phyloP scores from a whole-genome alignment of 2,329 filamentous ascomycete genomes.

The Periconia sp. region DNA sequence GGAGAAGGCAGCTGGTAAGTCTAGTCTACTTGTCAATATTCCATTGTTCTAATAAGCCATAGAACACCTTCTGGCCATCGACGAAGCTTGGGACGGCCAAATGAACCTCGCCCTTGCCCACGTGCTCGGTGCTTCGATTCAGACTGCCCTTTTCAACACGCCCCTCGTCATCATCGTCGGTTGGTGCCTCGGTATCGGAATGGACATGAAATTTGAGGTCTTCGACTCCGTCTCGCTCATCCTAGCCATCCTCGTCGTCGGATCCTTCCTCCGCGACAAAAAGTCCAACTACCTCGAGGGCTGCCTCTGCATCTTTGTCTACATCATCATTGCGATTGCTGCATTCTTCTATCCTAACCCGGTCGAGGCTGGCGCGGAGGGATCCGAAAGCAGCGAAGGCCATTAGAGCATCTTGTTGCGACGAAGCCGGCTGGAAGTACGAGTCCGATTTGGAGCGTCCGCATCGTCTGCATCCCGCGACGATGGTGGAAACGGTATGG shows the following conservation, averaged over 20 bases:
- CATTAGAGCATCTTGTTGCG: no score
- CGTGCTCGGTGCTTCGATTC: slow-evolving; percentile 84
- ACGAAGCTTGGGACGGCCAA: slow-evolving; percentile 82
- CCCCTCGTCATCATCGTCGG: slow-evolving; percentile 83
- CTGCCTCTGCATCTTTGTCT: slow-evolving; percentile 74
- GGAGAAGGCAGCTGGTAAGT: slow-evolving; percentile 72
- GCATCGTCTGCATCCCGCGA: no score
- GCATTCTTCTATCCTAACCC: slow-evolving; percentile 68
- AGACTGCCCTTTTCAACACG: slow-evolving; percentile 87
- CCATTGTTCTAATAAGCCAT: slow-evolving; percentile 6
- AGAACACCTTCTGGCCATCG: slow-evolving; percentile 82
- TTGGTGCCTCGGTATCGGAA: slow-evolving; percentile 73
- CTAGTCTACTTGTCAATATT: background rate
- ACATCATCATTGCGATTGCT: slow-evolving; percentile 66
- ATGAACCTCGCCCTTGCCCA: slow-evolving; percentile 88
- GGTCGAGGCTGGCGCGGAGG: slow-evolving; percentile 21
- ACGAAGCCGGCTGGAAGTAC: no score
- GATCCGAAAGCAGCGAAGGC: slow-evolving; percentile 7
- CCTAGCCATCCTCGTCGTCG: slow-evolving; percentile 83
- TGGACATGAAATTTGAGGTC: slow-evolving; percentile 84
- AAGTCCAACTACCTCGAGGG: slow-evolving; percentile 94
- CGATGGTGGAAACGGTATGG: no score
- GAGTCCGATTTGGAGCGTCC: no score
- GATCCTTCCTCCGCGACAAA: slow-evolving; percentile 84
- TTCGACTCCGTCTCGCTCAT: slow-evolving; percentile 86